Evolutionary conservation across 768 basidiomycete species (phyloP).

Genomic region (Hirschioporus abietinus): DNA sequence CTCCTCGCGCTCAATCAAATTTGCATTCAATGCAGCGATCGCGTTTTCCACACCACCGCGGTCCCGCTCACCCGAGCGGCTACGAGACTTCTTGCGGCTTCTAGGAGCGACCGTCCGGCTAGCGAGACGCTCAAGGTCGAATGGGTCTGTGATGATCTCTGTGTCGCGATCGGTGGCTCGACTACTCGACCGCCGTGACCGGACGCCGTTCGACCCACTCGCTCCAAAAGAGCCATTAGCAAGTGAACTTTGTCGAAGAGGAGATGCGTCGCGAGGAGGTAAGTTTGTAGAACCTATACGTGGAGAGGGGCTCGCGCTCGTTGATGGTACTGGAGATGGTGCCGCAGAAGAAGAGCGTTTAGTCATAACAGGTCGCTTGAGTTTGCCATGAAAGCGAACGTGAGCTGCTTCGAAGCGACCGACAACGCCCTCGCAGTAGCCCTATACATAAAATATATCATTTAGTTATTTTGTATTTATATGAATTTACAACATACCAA

Average conservation of each 20-base stretch:
- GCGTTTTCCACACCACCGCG: background rate
- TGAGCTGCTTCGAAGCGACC: conserved; percentile 61
- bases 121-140: background rate
- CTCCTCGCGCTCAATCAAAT: background rate
- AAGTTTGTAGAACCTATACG: background rate
- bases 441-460: conserved; percentile 34
- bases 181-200: background rate
- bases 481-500: conserved; percentile 43
- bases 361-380: conserved; percentile 77
- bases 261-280: background rate
- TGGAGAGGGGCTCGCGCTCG: background rate
- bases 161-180: background rate
- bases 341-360: conserved; percentile 47
- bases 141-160: background rate
- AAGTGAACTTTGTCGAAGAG: background rate
- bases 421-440: conserved; percentile 84
- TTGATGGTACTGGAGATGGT: conserved; percentile 12
- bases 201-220: background rate
- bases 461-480: background rate
- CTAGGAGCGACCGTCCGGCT: background rate
- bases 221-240: background rate
- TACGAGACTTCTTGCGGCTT: background rate
- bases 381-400: conserved; percentile 65
- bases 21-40: background rate
- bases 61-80: background rate